Conservation (phyloP, 2,329 filamentous ascomycete genomes). For the Pseudofabraea citricarpa region DNA sequence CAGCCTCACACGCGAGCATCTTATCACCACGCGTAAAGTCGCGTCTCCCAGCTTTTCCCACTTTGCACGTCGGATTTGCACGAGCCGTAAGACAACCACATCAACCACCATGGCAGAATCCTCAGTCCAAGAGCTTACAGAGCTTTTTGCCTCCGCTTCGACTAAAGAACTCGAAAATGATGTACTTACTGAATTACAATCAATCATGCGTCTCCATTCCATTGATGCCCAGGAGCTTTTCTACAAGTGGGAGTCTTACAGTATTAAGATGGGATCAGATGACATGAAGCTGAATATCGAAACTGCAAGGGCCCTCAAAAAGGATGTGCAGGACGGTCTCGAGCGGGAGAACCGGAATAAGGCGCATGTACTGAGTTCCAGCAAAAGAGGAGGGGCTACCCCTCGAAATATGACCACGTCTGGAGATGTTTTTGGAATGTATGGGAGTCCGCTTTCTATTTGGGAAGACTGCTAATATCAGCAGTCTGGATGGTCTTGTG, state of each 20-base stretch:
- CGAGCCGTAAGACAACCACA: background rate
- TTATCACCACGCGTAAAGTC: background rate
- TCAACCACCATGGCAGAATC: slow-evolving; percentile 15
- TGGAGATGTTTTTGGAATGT: slow-evolving; percentile 81
- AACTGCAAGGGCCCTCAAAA: slow-evolving; percentile 74
- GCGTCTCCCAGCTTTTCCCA: background rate
- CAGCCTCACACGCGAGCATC: background rate
- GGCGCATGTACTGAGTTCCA: slow-evolving; percentile 57
- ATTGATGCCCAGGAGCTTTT: slow-evolving; percentile 82
- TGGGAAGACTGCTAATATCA: slow-evolving; percentile 16
- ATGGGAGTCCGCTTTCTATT: slow-evolving; percentile 22
- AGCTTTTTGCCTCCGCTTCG: slow-evolving; percentile 20
- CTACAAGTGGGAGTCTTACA: slow-evolving; percentile 99
- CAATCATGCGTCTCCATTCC: slow-evolving; percentile 79
- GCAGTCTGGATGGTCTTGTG: slow-evolving; percentile 61
- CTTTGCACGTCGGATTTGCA: background rate
- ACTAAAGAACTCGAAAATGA: slow-evolving; percentile 59
- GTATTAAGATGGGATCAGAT: slow-evolving; percentile 85
- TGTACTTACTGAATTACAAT: slow-evolving; percentile 74
- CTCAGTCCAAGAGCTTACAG: slow-evolving; percentile 18
- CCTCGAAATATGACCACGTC: slow-evolving; percentile 51
- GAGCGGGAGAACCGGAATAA: slow-evolving; percentile 72
- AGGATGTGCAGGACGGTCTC: slow-evolving; percentile 77
- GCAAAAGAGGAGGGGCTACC: slow-evolving; percentile 57
- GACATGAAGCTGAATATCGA: slow-evolving; percentile 68